Percentiles rank a stretch among this genome's conserved stretches.
Evolutionary conservation across 345 rosid species (phyloP).

Genomic region (Cardamine chenopodiifolia): DNA sequence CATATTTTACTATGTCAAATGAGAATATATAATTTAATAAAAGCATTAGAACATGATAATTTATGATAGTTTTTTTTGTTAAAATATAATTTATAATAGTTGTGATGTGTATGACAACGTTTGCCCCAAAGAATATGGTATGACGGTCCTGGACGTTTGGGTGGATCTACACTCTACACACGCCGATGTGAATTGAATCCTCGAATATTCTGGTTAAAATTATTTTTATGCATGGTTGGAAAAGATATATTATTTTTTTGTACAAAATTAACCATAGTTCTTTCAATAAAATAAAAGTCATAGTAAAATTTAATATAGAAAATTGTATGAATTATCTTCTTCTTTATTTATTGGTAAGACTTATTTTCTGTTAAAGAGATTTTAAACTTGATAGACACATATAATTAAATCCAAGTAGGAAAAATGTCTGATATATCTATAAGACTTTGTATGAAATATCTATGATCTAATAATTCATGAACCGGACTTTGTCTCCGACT

Average conservation of each 20-base stretch:
- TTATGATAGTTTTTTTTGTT: background rate
- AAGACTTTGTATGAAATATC: background rate
- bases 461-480: background rate
- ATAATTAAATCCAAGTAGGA: no score
- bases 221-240: background rate
- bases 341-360: background rate
- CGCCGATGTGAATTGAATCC: background rate
- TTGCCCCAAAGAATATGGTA: background rate
- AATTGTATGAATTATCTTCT: background rate
- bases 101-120: conserved; percentile 1
- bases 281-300: background rate
- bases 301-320: background rate
- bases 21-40: background rate
- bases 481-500: background rate
- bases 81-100: background rate
- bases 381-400: no score
- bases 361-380: no score
- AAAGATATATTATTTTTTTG: background rate
- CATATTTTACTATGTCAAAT: background rate
- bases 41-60: background rate
- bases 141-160: conserved; percentile 5
- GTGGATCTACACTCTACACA: conserved; percentile 21
- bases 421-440: background rate
- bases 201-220: background rate
- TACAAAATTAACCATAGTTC: background rate